Percentiles rank a stretch among this genome's conserved stretches.
These are phyloP conservation scores for Phytophthora litchii DNA, from an alignment of 352 stramenopile genomes.

Conservation along the genomic window DNA sequence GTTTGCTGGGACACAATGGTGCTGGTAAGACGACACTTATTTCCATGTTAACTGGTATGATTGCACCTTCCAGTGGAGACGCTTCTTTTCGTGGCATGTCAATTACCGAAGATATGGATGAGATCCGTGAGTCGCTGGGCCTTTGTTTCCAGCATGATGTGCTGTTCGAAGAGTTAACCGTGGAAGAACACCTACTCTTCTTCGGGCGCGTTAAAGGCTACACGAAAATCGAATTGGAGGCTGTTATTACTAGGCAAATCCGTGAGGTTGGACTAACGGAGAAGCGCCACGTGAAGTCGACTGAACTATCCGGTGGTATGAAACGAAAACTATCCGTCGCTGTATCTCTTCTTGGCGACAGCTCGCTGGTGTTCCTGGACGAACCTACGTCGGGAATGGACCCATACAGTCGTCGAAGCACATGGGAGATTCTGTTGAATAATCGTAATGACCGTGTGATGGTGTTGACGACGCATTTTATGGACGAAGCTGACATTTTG, in stretches of 20 bases:
- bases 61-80: slow-evolving; percentile 58
- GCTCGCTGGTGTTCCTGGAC: slow-evolving; percentile 86
- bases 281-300: slow-evolving; percentile 59
- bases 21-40: slow-evolving; percentile 93
- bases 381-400: slow-evolving; percentile 96
- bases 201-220: slow-evolving; percentile 74
- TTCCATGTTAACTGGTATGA: slow-evolving; percentile 90
- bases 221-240: slow-evolving; percentile 34
- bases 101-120: slow-evolving; percentile 74
- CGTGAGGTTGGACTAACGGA: slow-evolving; percentile 71
- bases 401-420: slow-evolving; percentile 93
- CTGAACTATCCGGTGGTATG: slow-evolving; percentile 86
- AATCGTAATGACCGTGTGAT: slow-evolving; percentile 71
- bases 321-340: slow-evolving; percentile 92
- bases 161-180: slow-evolving; percentile 74
- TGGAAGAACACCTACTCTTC: slow-evolving; percentile 75
- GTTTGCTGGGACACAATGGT: slow-evolving; percentile 92
- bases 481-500: slow-evolving; percentile 91
- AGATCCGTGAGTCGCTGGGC: slow-evolving; percentile 70
- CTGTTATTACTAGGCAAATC: slow-evolving; percentile 47
- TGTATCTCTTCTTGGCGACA: slow-evolving; percentile 89
- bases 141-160: slow-evolving; percentile 90
- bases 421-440: slow-evolving; percentile 87
- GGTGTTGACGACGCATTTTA: slow-evolving; percentile 95
- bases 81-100: slow-evolving; percentile 75